Conservation (phyloP, 805 yeast genomes). For the Starmerella powellii region DNA sequence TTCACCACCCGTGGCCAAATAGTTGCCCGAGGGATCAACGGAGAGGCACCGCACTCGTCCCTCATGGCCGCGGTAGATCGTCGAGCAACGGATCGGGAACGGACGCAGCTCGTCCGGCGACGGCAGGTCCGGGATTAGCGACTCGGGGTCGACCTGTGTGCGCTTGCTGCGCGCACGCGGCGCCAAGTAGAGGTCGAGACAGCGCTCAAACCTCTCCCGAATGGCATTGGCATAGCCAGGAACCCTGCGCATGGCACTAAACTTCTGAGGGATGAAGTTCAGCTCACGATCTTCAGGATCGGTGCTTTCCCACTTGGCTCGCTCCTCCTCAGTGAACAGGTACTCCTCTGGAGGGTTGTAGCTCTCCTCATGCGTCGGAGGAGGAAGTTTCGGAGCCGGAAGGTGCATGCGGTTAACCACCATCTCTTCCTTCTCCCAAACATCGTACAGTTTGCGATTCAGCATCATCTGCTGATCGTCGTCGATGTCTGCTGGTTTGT, state of each 20-base stretch:
- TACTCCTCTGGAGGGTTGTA: constrained; percentile 98
- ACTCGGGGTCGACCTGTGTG: constrained; percentile 88
- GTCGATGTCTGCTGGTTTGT: constrained; percentile 38
- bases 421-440: constrained; percentile 65
- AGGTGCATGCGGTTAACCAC: constrained; percentile 66
- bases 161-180: constrained; percentile 90
- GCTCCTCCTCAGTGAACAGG: constrained; percentile 66
- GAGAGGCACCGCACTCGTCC: constrained; percentile 73
- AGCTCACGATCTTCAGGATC: constrained; percentile 70
- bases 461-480: constrained; percentile 36
- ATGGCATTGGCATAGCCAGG: constrained; percentile 82
- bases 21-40: constrained; percentile 78
- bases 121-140: constrained; percentile 89
- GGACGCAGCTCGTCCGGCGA: constrained; percentile 94
- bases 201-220: constrained; percentile 87
- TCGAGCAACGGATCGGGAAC: constrained; percentile 85
- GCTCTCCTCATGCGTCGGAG: constrained; percentile 93
- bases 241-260: constrained; percentile 69
- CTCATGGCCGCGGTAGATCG: constrained; percentile 69
- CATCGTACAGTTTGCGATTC: constrained; percentile 40
- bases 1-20: constrained; percentile 96
- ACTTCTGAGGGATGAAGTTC: constrained; percentile 74
- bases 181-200: constrained; percentile 84
- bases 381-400: constrained; percentile 89
- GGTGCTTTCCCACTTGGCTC: constrained; percentile 50